Evolutionary conservation across 1,139 yeast genomes (phyloP).

Genomic region (Geotrichum restrictum): DNA sequence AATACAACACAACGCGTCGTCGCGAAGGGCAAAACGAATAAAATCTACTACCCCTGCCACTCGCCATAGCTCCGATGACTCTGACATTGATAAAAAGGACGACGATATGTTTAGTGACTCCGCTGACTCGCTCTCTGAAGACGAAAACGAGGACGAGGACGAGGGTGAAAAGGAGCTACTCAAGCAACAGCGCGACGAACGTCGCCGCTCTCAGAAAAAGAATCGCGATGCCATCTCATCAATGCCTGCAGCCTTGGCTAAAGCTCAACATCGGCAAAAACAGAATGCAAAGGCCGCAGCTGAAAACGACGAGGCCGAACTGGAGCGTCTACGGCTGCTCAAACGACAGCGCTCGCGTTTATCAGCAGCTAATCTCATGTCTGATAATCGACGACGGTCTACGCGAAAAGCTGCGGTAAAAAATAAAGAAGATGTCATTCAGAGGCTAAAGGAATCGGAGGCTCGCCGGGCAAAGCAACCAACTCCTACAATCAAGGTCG

Average conservation of each 20-base stretch:
- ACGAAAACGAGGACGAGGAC: slow-evolving; percentile 35
- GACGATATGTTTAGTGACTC: slow-evolving; percentile 37
- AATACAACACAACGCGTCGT: not conserved
- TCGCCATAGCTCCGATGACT: not conserved
- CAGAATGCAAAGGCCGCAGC: slow-evolving; percentile 14
- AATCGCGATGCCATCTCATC: slow-evolving; percentile 17
- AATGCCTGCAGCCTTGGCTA: slow-evolving; percentile 16
- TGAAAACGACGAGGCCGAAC: slow-evolving; percentile 17
- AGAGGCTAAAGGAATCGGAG: slow-evolving; percentile 68
- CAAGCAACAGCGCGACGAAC: slow-evolving; percentile 31
- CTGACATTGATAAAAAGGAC: slow-evolving; percentile 21
- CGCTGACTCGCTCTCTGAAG: slow-evolving; percentile 30
- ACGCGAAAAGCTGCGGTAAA: slow-evolving; percentile 74
- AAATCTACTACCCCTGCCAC: not conserved
- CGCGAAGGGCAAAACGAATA: not conserved
- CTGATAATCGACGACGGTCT: slow-evolving; percentile 68
- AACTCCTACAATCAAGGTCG: slow-evolving; percentile 40
- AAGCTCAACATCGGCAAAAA: slow-evolving; percentile 16
- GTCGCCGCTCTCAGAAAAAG: slow-evolving; percentile 28
- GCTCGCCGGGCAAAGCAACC: slow-evolving; percentile 50
- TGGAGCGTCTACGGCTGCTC: slow-evolving; percentile 11
- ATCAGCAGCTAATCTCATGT: slow-evolving; percentile 45
- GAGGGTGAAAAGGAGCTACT: slow-evolving; percentile 38
- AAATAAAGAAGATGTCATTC: slow-evolving; percentile 72
- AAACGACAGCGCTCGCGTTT: slow-evolving; percentile 24